Percentiles rank a stretch among this genome's conserved stretches.
Evolutionary conservation across 2,329 filamentous ascomycete species (phyloP).

Genomic region (Chaetomium olivaceum): DNA sequence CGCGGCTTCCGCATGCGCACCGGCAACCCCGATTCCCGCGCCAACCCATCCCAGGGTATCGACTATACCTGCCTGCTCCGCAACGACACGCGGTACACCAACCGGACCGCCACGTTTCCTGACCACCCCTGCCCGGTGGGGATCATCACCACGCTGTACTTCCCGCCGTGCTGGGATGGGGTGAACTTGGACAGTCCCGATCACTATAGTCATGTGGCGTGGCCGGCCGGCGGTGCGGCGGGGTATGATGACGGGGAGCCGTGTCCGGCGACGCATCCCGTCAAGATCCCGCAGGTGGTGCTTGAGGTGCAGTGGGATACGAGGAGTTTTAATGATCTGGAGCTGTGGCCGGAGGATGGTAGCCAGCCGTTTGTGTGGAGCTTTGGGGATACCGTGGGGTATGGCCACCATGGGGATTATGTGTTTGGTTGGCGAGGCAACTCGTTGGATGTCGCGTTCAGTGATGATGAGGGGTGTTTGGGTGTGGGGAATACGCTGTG

Average conservation of each 20-base stretch:
- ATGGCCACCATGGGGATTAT: conserved; percentile 20
- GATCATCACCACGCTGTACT: conserved; percentile 45
- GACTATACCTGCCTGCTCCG: conserved; percentile 45
- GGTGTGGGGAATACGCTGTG: conserved; percentile 3
- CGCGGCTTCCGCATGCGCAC: conserved; percentile 47
- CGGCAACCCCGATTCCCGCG: conserved; percentile 35
- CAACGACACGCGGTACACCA: conserved; percentile 43
- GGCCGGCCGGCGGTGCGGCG: conserved; percentile 38
- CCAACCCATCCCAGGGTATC: conserved; percentile 33
- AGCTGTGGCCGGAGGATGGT: conserved; percentile 13
- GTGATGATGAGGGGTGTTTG: conserved; percentile 1
- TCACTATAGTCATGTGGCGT: conserved; percentile 46
- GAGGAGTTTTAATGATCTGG: background rate
- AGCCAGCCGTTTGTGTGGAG: conserved; percentile 23
- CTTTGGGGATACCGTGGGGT: conserved; percentile 17
- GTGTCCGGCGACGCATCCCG: conserved; percentile 25
- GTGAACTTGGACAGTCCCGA: conserved; percentile 54
- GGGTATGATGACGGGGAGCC: conserved; percentile 27
- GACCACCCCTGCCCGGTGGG: conserved; percentile 41
- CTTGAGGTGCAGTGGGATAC: conserved; percentile 19
- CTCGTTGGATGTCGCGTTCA: conserved; percentile 11
- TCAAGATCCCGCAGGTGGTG: conserved; percentile 16
- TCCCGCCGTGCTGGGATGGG: conserved; percentile 60
- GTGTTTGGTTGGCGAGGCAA: conserved; percentile 20
- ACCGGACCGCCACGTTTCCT: conserved; percentile 42